Evolutionary conservation across 2,329 filamentous ascomycete genomes (phyloP), one percentile per base, ranked within the genome.

Genomic region (Cladobotryum mycophilum): DNA sequence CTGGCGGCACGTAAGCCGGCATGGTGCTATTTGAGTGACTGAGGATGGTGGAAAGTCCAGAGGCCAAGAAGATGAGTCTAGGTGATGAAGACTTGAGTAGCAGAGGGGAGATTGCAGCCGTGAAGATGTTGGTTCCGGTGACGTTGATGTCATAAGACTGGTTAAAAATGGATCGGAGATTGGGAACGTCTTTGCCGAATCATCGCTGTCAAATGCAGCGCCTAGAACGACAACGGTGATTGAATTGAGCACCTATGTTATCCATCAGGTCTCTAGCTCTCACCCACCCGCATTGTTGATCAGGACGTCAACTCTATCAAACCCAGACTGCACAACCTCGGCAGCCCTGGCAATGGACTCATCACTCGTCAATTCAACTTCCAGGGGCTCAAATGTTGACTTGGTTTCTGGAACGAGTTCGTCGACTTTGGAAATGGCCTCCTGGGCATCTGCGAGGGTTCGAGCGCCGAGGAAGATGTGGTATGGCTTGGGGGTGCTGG

Each of bases 381-480:
- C 73, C 1, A 84, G 47, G 0, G 70, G 54, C 33, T 70, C 67
- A 12, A 82, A 54, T 2, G 67, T 70, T 53, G 69, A 78, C 12
- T 62, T 47, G 0, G 71, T 67, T 0, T 63, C 45, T 0, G 75
- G 63, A 6, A 69, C 59, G 48, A 79, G 74, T 3, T 60, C 55
- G 33, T 68, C 58, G 4, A 81, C 54, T 1, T 64, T 55, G 1
- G 63, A 49, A 34, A 77, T 68, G 3, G 79, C 80, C 2, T 60
- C 60, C 1, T 79, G 62, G 17, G 71, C 81, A 47, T 81, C 83
- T 3, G 69, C 64, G 1, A 75, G 20, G 1, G 68, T 72, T 2
- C 82, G 76, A 37, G 72, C 73, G 33, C 81, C 81, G 4, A 86
- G 59, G 20, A 84, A 60, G 50, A 86, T 71, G 8, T 74, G 69